Conservation (phyloP, 805 yeast species). For the Metschnikowia matae region DNA sequence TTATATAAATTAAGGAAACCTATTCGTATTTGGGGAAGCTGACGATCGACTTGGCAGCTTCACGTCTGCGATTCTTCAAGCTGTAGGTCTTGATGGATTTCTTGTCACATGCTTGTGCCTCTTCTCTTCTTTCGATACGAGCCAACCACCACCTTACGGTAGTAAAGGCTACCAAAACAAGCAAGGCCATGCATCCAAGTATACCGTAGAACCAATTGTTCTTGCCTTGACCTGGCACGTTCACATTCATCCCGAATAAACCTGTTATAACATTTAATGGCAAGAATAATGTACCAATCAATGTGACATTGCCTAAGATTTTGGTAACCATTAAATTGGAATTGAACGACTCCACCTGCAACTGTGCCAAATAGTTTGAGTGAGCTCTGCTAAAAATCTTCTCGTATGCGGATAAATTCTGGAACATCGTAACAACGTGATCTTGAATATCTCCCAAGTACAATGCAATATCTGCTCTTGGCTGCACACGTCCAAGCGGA, state of each 20-base stretch:
- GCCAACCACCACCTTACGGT: slow-evolving; percentile 21
- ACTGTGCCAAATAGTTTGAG: slow-evolving; percentile 86
- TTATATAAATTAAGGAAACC: neutral
- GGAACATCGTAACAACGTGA: slow-evolving; percentile 94
- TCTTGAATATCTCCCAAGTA: slow-evolving; percentile 95
- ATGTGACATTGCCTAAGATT: slow-evolving; percentile 82
- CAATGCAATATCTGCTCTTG: slow-evolving; percentile 87
- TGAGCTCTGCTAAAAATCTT: slow-evolving; percentile 91
- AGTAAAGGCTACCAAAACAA: slow-evolving; percentile 25
- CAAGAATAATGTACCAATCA: slow-evolving; percentile 83
- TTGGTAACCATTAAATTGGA: slow-evolving; percentile 82
- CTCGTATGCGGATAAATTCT: slow-evolving; percentile 83
- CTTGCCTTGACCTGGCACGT: slow-evolving; percentile 61
- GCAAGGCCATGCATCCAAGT: slow-evolving; percentile 34
- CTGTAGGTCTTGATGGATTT: slow-evolving; percentile 24
- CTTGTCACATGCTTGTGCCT: slow-evolving; percentile 9
- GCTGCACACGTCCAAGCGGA: slow-evolving; percentile 39
- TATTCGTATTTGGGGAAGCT: slow-evolving; percentile 37
- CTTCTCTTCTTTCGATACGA: slow-evolving; percentile 11
- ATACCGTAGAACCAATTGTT: slow-evolving; percentile 53
- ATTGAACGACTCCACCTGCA: slow-evolving; percentile 88
- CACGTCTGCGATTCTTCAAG: slow-evolving; percentile 22
- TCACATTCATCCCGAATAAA: slow-evolving; percentile 92
- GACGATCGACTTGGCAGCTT: slow-evolving; percentile 36
- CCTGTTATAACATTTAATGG: slow-evolving; percentile 91